Evolutionary conservation across 2,329 filamentous ascomycete species (phyloP).

Genomic region (Neoarthrinium moseri): DNA sequence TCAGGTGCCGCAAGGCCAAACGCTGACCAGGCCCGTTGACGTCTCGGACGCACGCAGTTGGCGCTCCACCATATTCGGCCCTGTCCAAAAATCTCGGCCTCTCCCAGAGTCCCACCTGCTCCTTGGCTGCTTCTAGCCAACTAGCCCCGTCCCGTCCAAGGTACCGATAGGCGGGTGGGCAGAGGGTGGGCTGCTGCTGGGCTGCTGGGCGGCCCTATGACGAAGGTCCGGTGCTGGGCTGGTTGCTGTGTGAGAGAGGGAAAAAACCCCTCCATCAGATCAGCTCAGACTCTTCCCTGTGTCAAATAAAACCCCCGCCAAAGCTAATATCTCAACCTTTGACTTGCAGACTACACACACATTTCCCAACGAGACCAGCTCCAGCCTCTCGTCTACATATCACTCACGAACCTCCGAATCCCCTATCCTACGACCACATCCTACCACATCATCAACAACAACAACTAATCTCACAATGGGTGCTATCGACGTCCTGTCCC

Average conservation of each 20-base stretch:
- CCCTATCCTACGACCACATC: background rate
- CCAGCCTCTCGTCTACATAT: too few relatives aligned
- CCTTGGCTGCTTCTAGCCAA: too few relatives aligned
- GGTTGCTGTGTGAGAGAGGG: too few relatives aligned
- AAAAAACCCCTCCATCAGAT: constrained; percentile 7
- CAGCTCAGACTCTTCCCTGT: background rate
- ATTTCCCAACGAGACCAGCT: background rate
- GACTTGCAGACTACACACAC: background rate
- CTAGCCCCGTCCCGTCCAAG: constrained; percentile 2
- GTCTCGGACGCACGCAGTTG: too few relatives aligned
- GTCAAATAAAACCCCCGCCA: constrained; percentile 6
- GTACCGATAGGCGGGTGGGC: too few relatives aligned
- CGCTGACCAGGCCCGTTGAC: too few relatives aligned
- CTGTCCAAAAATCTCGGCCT: constrained; percentile 2
- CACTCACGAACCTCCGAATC: background rate
- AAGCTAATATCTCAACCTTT: constrained; percentile 6
- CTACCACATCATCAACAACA: background rate
- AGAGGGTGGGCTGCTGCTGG: too few relatives aligned
- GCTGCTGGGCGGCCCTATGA: background rate
- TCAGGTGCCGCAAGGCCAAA: too few relatives aligned
- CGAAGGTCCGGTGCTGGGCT: background rate
- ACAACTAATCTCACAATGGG: constrained; percentile 10
- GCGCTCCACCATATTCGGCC: constrained; percentile 8
- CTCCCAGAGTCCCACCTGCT: constrained; percentile 1
- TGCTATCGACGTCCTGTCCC: constrained; percentile 15